Conservation (phyloP, 1,139 yeast genomes). For the Dujonia santamariae region DNA sequence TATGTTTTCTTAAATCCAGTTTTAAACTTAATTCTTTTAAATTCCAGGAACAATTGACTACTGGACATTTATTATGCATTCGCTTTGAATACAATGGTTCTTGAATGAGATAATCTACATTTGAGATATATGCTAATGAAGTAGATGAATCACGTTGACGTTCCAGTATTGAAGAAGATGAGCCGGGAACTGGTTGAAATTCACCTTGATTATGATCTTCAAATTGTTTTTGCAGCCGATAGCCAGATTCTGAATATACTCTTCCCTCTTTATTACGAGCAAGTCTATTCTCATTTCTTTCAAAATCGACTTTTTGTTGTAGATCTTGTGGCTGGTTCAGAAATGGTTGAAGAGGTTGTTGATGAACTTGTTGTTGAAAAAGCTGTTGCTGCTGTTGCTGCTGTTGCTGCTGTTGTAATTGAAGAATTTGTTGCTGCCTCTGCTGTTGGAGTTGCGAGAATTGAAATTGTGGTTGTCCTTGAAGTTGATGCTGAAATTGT, state of each 20-base stretch:
- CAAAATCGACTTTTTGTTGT: not conserved
- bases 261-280: too few relatives aligned
- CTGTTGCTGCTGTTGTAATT: conserved; percentile 1
- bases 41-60: not conserved
- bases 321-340: not conserved
- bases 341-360: not conserved
- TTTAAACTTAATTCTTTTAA: not conserved
- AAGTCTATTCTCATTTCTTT: too few relatives aligned
- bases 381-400: conserved; percentile 1
- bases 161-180: too few relatives aligned
- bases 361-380: not conserved
- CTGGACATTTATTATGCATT: not conserved
- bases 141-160: not conserved
- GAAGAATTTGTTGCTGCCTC: conserved; percentile 8
- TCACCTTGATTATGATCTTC: too few relatives aligned
- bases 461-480: conserved; percentile 14
- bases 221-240: too few relatives aligned
- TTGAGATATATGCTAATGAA: too few relatives aligned
- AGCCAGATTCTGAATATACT: too few relatives aligned
- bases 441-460: conserved; percentile 4
- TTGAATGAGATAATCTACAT: too few relatives aligned
- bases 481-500: conserved; percentile 9
- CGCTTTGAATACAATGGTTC: not conserved
- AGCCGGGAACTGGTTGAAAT: too few relatives aligned
- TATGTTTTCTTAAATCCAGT: not conserved